These are phyloP conservation scores for Pythium rishiriense DNA, from an alignment of 352 stramenopile species.

Conservation along the genomic window DNA sequence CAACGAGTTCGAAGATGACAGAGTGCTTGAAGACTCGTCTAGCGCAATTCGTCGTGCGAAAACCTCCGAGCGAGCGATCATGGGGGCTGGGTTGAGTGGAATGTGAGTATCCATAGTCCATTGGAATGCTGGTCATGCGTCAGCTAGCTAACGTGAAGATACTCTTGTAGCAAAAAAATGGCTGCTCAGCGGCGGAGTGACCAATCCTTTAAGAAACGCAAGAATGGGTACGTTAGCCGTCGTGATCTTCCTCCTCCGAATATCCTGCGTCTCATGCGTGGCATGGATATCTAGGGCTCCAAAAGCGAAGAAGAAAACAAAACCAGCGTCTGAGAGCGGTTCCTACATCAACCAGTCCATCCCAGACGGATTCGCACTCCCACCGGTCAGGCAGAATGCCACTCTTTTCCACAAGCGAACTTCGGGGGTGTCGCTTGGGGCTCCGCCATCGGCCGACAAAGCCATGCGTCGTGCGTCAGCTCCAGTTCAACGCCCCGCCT, in stretches of 20 bases:
- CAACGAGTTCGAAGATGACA: neutral
- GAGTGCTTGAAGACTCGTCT: neutral
- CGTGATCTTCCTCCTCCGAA: neutral
- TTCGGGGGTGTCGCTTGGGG: neutral
- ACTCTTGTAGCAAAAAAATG: slow-evolving; percentile 25
- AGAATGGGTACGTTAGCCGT: slow-evolving; percentile 5
- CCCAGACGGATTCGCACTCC: slow-evolving; percentile 9
- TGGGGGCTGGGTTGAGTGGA: slow-evolving; percentile 7
- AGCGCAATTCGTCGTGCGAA: neutral
- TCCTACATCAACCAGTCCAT: neutral
- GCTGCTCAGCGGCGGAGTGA: neutral
- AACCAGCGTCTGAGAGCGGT: neutral
- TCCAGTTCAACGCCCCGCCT: slow-evolving; percentile 29
- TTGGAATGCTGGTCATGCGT: too few species aligned
- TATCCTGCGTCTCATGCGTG: neutral
- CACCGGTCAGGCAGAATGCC: slow-evolving; percentile 11
- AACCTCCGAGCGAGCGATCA: neutral
- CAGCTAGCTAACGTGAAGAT: too few species aligned
- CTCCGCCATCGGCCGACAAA: neutral
- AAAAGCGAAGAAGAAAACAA: slow-evolving; percentile 3
- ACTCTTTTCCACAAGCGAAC: slow-evolving; percentile 21
- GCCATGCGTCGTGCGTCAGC: neutral
- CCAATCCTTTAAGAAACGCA: neutral
- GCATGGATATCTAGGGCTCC: neutral
- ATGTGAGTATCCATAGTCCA: slow-evolving; percentile 8